phyloP scores from a whole-genome alignment of 495 filamentous ascomycete species.

The Chaetomidium leptoderma region DNA sequence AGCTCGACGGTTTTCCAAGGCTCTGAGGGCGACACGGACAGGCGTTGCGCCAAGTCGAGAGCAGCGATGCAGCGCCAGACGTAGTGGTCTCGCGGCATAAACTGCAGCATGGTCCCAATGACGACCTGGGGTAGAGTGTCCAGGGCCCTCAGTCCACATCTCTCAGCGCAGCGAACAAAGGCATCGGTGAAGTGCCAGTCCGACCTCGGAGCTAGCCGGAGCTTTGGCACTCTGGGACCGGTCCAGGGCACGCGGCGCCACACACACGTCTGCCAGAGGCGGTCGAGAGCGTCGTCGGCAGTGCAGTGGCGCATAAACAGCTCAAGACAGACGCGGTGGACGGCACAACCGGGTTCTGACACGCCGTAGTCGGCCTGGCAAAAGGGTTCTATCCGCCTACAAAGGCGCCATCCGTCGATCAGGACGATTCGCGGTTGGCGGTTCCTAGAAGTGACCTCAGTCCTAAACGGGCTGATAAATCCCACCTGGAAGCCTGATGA shows the following conservation, averaged over 20 bases:
- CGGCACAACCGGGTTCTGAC: not conserved
- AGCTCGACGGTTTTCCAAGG: not conserved
- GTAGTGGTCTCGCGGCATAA: not conserved
- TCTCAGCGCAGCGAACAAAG: not conserved
- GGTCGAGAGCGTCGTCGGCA: not conserved
- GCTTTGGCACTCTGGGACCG: not conserved
- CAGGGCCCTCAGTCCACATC: not conserved
- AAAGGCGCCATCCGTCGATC: not conserved
- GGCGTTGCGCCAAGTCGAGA: not conserved
- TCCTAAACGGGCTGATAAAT: not conserved
- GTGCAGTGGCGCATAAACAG: constrained; percentile 1
- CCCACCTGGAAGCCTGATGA: not conserved
- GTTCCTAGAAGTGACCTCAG: too few species aligned
- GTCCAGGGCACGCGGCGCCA: not conserved
- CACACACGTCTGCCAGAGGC: constrained; percentile 1
- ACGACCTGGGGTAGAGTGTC: not conserved
- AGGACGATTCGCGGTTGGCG: not conserved
- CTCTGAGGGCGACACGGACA: not conserved
- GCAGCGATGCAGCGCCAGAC: not conserved
- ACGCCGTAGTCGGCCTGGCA: not conserved
- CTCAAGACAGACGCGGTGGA: not conserved
- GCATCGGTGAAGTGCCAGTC: not conserved
- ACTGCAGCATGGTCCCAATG: not conserved
- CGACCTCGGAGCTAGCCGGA: not conserved
- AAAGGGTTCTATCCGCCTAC: not conserved